Base-by-base conservation (phyloP, 495 filamentous ascomycete genomes). In the Daldinia loculata region DNA sequence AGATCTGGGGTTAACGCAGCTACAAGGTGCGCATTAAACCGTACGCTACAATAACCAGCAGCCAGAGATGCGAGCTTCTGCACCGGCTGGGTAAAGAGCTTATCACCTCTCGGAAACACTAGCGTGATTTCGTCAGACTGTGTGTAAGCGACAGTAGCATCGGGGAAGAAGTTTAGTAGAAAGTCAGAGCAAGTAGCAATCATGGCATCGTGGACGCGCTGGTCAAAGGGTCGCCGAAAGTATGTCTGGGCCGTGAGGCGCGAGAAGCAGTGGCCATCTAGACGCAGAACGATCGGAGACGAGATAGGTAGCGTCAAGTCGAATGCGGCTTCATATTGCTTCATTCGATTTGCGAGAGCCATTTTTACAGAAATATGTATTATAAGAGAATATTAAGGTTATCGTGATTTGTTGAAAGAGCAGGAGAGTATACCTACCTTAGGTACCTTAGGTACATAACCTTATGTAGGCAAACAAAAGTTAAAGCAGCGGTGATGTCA, bases 201-300 rank as follows among this genome's bases (percentile, higher is more conserved):
- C 58, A 71, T 62, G 11, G 69, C 69, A 19, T 62, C 39, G 27
- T 67, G 69, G 14, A 71, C 63, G 6, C 24, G 52, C 24, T 67
- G 57, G 27, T 71, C 63, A 15, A 66, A 66, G 17, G 52, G 69
- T 41, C 43, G n/a, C 6, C 14, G 39, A 19, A 67, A 53, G 6
- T 14, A 39, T 24, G 58, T 43, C 39, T 62, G 50, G 24, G 63
- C n/a, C 7, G 58, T 36, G 58, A 67, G 53, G 19, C 27, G 51
- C 15, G 69, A 62, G 53, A 66, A 66, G 57, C 52, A 45, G 30
- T 71, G 69, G 26, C 63, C 63, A 26, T 66, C 53, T 17, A 71
- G 48, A 7, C 41, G 69, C 6, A 71, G 51, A 4, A 71, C 59
- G 19, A 63, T 29, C 0, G 69, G 63, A n/a, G 50, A 48, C 3